Evolutionary conservation across 805 yeast genomes (phyloP).

Genomic region (Blastobotrys attinorum): DNA sequence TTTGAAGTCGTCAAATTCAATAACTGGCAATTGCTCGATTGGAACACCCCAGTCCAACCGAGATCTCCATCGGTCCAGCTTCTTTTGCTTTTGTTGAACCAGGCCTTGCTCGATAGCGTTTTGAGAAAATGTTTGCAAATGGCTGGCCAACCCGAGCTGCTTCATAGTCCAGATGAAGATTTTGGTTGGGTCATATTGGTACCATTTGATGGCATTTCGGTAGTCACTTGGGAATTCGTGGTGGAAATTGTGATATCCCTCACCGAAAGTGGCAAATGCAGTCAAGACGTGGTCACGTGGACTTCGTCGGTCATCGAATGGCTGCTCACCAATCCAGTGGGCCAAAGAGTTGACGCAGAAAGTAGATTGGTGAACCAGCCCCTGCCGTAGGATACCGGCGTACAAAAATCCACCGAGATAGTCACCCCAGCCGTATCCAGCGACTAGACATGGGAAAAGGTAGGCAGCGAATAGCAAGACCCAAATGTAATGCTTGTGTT

Average conservation of each 20-base stretch:
- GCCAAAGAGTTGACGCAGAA: constrained; percentile 77
- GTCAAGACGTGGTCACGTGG: constrained; percentile 60
- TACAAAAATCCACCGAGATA: constrained; percentile 68
- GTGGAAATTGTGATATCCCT: constrained; percentile 88
- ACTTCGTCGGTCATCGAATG: constrained; percentile 67
- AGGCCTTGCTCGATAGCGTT: constrained; percentile 62
- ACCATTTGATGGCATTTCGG: constrained; percentile 63
- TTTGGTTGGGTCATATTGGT: constrained; percentile 83
- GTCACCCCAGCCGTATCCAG: constrained; percentile 66
- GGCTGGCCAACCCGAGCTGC: constrained; percentile 49
- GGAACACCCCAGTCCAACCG: constrained; percentile 93
- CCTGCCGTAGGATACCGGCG: constrained; percentile 68
- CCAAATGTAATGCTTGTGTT: constrained; percentile 59
- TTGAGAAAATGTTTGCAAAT: constrained; percentile 47
- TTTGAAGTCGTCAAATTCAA: constrained; percentile 47
- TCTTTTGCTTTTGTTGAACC: constrained; percentile 75
- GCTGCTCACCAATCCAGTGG: constrained; percentile 66
- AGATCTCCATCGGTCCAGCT: constrained; percentile 67
- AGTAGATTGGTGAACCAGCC: constrained; percentile 70
- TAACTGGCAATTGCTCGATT: constrained; percentile 72
- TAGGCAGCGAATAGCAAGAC: constrained; percentile 46
- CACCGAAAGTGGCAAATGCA: constrained; percentile 72
- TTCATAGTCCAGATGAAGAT: constrained; percentile 52
- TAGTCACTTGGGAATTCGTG: constrained; percentile 93
- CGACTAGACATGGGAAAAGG: constrained; percentile 55